These are phyloP conservation scores for Amesomyces nigricolor DNA, from an alignment of 2,329 filamentous ascomycete species.

Conservation along the genomic window DNA sequence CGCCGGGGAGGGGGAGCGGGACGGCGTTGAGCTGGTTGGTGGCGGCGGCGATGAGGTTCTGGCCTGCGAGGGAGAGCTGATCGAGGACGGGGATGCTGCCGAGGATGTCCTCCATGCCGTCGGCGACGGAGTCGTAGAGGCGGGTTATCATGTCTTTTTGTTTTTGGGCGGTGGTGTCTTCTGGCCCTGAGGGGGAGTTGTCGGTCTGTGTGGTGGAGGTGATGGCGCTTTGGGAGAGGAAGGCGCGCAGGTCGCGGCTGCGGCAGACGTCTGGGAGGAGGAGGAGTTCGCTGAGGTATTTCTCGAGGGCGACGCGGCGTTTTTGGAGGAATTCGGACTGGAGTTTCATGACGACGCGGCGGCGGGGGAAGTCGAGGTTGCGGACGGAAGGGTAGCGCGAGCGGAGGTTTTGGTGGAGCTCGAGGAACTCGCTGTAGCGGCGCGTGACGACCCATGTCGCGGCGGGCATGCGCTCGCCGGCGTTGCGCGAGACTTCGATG, in stretches of 20 bases:
- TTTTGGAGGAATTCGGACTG: slow-evolving; percentile 95
- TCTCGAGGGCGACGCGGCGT: slow-evolving; percentile 74
- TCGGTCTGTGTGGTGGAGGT: slow-evolving; percentile 48
- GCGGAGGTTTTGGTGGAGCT: slow-evolving; percentile 84
- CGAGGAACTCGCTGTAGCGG: slow-evolving; percentile 94
- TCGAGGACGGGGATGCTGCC: slow-evolving; percentile 95
- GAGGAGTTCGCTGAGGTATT: slow-evolving; percentile 76
- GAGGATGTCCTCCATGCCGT: slow-evolving; percentile 96
- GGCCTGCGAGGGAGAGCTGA: slow-evolving; percentile 85
- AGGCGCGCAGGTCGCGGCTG: slow-evolving; percentile 84
- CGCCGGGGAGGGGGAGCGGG: slow-evolving; percentile 47
- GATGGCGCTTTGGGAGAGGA: slow-evolving; percentile 82
- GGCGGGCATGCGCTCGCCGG: slow-evolving; percentile 94
- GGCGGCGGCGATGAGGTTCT: slow-evolving; percentile 79
- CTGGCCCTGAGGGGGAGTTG: slow-evolving; percentile 46
- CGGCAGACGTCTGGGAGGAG: slow-evolving; percentile 88
- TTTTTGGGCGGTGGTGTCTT: slow-evolving; percentile 44
- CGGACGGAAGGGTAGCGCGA: slow-evolving; percentile 81
- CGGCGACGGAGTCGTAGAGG: slow-evolving; percentile 92
- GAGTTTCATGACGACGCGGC: slow-evolving; percentile 91
- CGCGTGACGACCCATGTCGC: slow-evolving; percentile 90
- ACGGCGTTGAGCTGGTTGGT: slow-evolving; percentile 57
- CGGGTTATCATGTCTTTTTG: slow-evolving; percentile 87
- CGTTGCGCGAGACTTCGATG: slow-evolving; percentile 82
- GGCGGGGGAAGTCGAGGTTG: slow-evolving; percentile 82